Evolutionary conservation across 2,329 filamentous ascomycete genomes (phyloP).

Genomic region (Metarhizium anisopliae): DNA sequence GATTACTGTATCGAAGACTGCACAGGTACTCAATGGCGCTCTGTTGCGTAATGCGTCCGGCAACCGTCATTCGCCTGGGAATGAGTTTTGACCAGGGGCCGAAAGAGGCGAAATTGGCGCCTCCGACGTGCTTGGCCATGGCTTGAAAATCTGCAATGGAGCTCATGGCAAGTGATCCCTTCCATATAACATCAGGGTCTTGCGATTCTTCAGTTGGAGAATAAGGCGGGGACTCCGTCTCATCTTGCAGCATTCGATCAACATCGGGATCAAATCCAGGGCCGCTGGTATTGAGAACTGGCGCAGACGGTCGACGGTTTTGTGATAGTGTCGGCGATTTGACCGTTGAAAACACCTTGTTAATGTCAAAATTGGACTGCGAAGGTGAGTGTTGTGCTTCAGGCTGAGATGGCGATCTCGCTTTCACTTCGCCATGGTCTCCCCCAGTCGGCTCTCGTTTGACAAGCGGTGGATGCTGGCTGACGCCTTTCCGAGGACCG

Average conservation of each 20-base stretch:
- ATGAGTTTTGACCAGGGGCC: constrained; percentile 68
- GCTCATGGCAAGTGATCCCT: constrained; percentile 67
- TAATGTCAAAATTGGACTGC: constrained; percentile 65
- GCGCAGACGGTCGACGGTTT: constrained; percentile 39
- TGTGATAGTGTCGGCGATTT: constrained; percentile 56
- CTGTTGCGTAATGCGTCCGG: constrained; percentile 71
- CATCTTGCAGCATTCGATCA: constrained; percentile 77
- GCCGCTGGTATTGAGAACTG: constrained; percentile 36
- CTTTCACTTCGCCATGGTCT: constrained; percentile 17
- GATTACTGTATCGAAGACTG: constrained; percentile 70
- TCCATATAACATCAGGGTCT: constrained; percentile 69
- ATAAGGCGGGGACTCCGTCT: constrained; percentile 72
- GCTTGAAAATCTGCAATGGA: constrained; percentile 67
- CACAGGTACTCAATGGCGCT: constrained; percentile 89
- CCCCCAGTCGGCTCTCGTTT: constrained; percentile 27
- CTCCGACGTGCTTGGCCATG: constrained; percentile 74
- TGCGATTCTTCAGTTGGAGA: constrained; percentile 64
- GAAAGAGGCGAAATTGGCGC: constrained; percentile 61
- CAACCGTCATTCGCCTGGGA: constrained; percentile 59
- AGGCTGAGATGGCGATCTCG: constrained; percentile 26
- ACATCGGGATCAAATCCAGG: constrained; percentile 78
- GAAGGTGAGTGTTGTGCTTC: constrained; percentile 43
- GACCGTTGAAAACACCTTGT: constrained; percentile 76
- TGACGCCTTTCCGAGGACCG: constrained; percentile 10
- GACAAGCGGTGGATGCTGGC: constrained; percentile 15